Evolutionary conservation across 306 rosid genomes (phyloP), one percentile per base, ranked within the genome.

Genomic region (Clitoria ternatea): DNA sequence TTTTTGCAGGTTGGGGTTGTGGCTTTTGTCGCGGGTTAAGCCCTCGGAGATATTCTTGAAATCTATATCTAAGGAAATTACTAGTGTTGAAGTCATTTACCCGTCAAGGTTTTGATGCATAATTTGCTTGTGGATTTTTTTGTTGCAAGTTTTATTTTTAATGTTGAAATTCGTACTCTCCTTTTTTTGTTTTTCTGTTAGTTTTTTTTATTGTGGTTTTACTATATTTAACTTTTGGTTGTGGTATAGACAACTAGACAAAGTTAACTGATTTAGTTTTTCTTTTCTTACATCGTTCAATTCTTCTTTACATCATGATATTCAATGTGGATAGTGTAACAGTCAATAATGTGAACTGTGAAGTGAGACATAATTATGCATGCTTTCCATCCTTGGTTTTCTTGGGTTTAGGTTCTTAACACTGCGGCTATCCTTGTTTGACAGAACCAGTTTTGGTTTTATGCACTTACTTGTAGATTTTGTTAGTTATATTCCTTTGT

Each of bases 11-110:
- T 55, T 91, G 62, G 99, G 97, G 44, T 30, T 89, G 81, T 66
- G 82, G 88, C 92, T 91, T 27, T 74, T 94, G 81, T 83, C 99
- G 13, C 85, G 86, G 57, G 97, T 94, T 53, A 84, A 85, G 76
- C 99, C 99, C 2, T 86, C 96, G 3, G 99, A 94, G 95, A 87
- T 91, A 10, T 86, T 94, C 69, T 81, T 94, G 79, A 87, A 85
- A 67, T 87, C 99, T 2, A 87, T 94, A 30, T 67, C 97, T 1
- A 91, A 86, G 66, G 99, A 91, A 26, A 76, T 84, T 70, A 85
- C 92, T n/a, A 54, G 81, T 30, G 84, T 94, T 72, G 91, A 94
- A 81, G 69, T 91, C 59, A 64, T 87, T 71, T 94, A 91, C 86
- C 99, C 97, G 6, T 77, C 91, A 19, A 91, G 97, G 99, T 94